Percentiles rank a stretch among this genome's conserved stretches.
Conservation (phyloP, 106 monocot species). For the Triglochin maritima region DNA sequence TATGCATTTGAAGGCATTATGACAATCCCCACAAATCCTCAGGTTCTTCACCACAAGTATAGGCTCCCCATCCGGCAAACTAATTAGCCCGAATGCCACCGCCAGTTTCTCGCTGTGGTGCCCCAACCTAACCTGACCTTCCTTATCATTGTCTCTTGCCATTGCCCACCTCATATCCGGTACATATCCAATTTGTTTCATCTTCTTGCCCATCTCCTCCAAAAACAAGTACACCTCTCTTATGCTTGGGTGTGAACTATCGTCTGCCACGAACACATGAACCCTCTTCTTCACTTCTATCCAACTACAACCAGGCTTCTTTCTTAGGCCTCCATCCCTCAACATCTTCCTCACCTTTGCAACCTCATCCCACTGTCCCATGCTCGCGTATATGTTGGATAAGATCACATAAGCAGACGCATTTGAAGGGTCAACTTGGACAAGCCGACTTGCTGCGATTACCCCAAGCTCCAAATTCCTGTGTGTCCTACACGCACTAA, state of each 20-base stretch:
- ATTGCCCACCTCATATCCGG: constrained; percentile 31
- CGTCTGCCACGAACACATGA: constrained; percentile 59
- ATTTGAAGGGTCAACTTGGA: constrained; percentile 15
- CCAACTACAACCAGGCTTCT: constrained; percentile 47
- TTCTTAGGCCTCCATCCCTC: constrained; percentile 23
- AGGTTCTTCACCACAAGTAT: constrained; percentile 82
- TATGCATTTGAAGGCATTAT: constrained; percentile 52
- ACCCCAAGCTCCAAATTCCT: constrained; percentile 10
- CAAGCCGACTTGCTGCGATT: constrained; percentile 13
- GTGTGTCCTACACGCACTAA: constrained; percentile 26
- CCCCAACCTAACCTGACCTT: constrained; percentile 24
- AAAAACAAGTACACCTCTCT: constrained; percentile 27
- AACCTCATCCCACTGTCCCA: constrained; percentile 12
- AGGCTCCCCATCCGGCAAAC: constrained; percentile 29
- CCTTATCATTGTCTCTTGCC: constrained; percentile 15
- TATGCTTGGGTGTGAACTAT: constrained; percentile 37
- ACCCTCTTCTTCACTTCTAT: constrained; percentile 37
- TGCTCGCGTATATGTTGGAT: constrained; percentile 20
- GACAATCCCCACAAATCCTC: constrained; percentile 73
- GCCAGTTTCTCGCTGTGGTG: constrained; percentile 74
- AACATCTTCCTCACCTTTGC: constrained; percentile 14
- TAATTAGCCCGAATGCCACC: constrained; percentile 55
- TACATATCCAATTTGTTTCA: constrained; percentile 26
- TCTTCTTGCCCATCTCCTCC: constrained; percentile 28
- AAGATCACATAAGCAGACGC: constrained; percentile 27